Conservation (phyloP, 768 basidiomycete genomes). For the Termitomyces sp. region DNA sequence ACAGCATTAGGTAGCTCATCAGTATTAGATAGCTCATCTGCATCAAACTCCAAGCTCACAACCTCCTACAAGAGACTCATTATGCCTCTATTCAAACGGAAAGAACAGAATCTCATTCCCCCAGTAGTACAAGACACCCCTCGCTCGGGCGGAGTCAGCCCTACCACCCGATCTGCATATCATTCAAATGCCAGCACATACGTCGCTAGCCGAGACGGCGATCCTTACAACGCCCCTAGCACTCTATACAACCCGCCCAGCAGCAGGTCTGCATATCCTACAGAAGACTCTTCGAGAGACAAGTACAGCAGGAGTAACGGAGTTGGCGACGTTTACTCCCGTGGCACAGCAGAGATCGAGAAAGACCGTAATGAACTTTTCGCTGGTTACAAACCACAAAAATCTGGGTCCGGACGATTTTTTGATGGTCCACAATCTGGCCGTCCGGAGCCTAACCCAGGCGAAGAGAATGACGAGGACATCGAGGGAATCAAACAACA, state of each 20-base stretch:
- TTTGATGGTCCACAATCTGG: slow-evolving; percentile 56
- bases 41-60: slow-evolving; percentile 8
- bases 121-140: slow-evolving; percentile 43
- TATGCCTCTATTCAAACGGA: slow-evolving; percentile 73
- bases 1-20: background rate
- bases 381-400: slow-evolving; percentile 65
- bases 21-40: background rate
- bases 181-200: slow-evolving; percentile 62
- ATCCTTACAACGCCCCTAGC: slow-evolving; percentile 51
- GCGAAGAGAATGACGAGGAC: slow-evolving; percentile 82
- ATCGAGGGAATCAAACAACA: slow-evolving; percentile 94
- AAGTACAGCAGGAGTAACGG: slow-evolving; percentile 50
- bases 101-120: slow-evolving; percentile 63
- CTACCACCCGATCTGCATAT: slow-evolving; percentile 33
- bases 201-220: slow-evolving; percentile 58
- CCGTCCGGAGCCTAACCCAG: slow-evolving; percentile 43
- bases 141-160: slow-evolving; percentile 29
- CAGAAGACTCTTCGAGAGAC: slow-evolving; percentile 30
- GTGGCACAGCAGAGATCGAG: slow-evolving; percentile 57
- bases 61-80: slow-evolving; percentile 16
- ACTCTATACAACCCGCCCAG: slow-evolving; percentile 42
- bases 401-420: slow-evolving; percentile 60
- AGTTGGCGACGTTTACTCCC: slow-evolving; percentile 65
- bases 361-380: slow-evolving; percentile 73
- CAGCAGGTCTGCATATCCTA: slow-evolving; percentile 14